Conservation (phyloP, 2,329 filamentous ascomycete genomes). For the Aspergillus brunneoviolaceus region DNA sequence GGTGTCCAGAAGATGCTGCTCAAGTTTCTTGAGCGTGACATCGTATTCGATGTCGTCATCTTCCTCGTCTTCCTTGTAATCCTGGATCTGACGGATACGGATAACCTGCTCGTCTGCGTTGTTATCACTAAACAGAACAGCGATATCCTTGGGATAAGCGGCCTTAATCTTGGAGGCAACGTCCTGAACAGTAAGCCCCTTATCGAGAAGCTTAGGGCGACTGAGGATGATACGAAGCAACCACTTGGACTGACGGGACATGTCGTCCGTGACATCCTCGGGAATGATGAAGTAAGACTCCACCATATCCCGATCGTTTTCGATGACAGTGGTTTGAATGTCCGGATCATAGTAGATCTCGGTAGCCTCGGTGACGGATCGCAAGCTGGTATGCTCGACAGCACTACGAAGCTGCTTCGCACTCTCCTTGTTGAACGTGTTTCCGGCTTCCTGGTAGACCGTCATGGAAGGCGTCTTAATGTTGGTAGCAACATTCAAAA, state of each 20-base stretch:
- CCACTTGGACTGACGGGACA: constrained; percentile 80
- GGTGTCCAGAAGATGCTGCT: constrained; percentile 86
- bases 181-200: constrained; percentile 81
- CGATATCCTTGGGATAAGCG: constrained; percentile 79
- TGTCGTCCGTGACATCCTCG: constrained; percentile 69
- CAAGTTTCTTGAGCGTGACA: constrained; percentile 86
- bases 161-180: constrained; percentile 88
- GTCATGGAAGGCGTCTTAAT: constrained; percentile 99
- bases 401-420: constrained; percentile 83
- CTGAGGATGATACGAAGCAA: constrained; percentile 89
- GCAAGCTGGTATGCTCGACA: constrained; percentile 91
- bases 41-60: constrained; percentile 78
- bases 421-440: constrained; percentile 67
- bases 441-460: constrained; percentile 71
- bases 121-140: constrained; percentile 95
- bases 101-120: constrained; percentile 95
- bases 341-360: constrained; percentile 98
- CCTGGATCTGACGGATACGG: constrained; percentile 77
- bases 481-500: constrained; percentile 94
- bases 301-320: constrained; percentile 87
- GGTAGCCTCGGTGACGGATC: constrained; percentile 84
- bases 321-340: constrained; percentile 79
- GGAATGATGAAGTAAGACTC: constrained; percentile 96
- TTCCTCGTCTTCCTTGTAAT: constrained; percentile 71
- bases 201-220: constrained; percentile 92